Conservation (phyloP, 192 early-diverging fungal species). For the Podila verticillata region DNA sequence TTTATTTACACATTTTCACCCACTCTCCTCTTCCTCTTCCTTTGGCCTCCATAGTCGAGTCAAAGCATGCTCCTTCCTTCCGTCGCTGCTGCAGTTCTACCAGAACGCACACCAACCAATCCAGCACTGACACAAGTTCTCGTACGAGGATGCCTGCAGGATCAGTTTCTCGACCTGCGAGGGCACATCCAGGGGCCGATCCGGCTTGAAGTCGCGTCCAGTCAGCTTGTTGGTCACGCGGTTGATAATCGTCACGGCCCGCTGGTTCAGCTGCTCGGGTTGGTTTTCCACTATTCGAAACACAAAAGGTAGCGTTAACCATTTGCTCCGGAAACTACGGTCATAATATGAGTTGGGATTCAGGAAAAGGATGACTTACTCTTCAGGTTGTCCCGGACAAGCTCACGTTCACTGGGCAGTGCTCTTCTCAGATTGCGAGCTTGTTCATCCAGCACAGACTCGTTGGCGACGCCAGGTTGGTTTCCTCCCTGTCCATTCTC, state of each 20-base stretch:
- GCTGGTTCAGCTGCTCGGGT: conserved; percentile 75
- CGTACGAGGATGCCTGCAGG: conserved; percentile 86
- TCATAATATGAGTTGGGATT: no score
- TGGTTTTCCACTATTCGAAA: conserved; percentile 56
- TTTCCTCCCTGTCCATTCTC: conserved; percentile 40
- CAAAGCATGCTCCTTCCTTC: no score
- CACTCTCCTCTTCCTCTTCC: no score
- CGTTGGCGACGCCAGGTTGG: conserved; percentile 10
- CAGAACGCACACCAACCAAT: conserved; percentile 70
- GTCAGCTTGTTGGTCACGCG: conserved; percentile 94
- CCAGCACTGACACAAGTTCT: conserved; percentile 88
- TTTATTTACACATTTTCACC: no score
- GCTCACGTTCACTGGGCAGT: conserved; percentile 36
- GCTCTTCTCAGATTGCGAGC: conserved; percentile 39
- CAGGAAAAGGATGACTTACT: conserved; percentile 36
- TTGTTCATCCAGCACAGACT: conserved; percentile 39
- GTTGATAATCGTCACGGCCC: conserved; percentile 86
- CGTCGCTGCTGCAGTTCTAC: no score
- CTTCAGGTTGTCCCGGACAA: conserved; percentile 53
- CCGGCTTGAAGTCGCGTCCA: conserved; percentile 91
- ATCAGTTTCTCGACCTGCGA: conserved; percentile 92
- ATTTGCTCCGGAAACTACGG: no score
- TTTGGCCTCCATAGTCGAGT: background rate
- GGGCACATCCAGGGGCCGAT: conserved; percentile 78
- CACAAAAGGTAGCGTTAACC: background rate